phyloP scores from a whole-genome alignment of 257 asterid genomes.

The Capsicum baccatum region DNA sequence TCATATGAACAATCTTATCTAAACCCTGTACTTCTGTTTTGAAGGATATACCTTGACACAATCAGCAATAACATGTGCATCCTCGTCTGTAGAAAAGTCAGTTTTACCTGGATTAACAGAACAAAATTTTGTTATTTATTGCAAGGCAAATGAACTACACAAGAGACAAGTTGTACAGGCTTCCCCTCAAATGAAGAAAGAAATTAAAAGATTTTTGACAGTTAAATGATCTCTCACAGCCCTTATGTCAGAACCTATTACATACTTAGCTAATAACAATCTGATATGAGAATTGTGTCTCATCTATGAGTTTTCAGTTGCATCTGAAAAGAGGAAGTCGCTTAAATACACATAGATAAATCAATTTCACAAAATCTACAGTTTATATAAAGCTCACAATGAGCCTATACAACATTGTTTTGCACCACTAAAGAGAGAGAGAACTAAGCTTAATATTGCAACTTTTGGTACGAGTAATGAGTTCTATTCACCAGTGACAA shows the following conservation, averaged over 20 bases:
- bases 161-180: neutral
- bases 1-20: slow-evolving; percentile 21
- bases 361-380: neutral
- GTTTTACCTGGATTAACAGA: slow-evolving; percentile 60
- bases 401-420: too few species aligned
- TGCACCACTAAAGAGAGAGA: too few species aligned
- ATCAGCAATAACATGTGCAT: slow-evolving; percentile 95
- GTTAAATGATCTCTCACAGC: neutral
- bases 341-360: slow-evolving; percentile 2
- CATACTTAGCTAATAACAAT: slow-evolving; percentile 2
- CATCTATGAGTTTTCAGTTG: slow-evolving; percentile 7
- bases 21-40: slow-evolving; percentile 29
- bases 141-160: slow-evolving; percentile 13
- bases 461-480: neutral
- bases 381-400: neutral
- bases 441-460: neutral
- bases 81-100: slow-evolving; percentile 86
- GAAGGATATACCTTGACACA: slow-evolving; percentile 80
- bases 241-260: slow-evolving; percentile 11
- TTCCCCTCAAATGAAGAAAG: neutral
- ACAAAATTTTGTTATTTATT: neutral
- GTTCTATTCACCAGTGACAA: neutral
- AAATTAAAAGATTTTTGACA: neutral
- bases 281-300: slow-evolving; percentile 4
- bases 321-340: slow-evolving; percentile 6